phyloP scores from a whole-genome alignment of 2,329 filamentous ascomycete genomes.

The Thielaviopsis ethacetica region DNA sequence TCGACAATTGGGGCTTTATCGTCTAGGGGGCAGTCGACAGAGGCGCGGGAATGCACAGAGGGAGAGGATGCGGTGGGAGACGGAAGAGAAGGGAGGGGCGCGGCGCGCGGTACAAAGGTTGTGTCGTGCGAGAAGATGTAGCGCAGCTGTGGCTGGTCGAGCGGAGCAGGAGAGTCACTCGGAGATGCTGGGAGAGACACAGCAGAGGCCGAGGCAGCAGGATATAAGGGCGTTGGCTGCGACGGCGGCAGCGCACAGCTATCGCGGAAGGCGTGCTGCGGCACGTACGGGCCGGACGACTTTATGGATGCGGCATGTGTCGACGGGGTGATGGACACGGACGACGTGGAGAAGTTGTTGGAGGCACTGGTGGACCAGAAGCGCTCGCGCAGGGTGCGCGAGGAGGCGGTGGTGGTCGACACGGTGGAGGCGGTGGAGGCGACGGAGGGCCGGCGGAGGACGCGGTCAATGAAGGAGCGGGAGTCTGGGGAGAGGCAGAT shows the following conservation, averaged over 20 bases:
- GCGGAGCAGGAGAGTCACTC: background rate
- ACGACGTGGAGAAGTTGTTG: background rate
- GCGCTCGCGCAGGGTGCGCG: background rate
- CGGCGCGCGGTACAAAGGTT: background rate
- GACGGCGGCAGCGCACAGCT: background rate
- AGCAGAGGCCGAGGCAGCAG: background rate
- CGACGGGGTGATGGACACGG: background rate
- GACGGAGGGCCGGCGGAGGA: background rate
- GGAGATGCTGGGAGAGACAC: background rate
- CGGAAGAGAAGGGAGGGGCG: background rate
- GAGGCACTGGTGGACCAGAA: conserved; percentile 5
- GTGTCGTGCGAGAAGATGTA: conserved; percentile 1
- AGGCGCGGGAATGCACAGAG: too few species aligned
- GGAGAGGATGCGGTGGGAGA: background rate
- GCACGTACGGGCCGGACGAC: background rate
- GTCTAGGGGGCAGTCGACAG: background rate
- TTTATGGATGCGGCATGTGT: background rate
- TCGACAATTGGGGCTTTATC: background rate
- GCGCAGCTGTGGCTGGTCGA: background rate
- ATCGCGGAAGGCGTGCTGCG: conserved; percentile 1
- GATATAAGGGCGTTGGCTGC: background rate
- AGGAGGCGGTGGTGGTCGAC: background rate
- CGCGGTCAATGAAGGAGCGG: background rate
- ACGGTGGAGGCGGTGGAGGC: background rate
- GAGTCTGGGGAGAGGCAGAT: background rate